Evolutionary conservation across 2,329 filamentous ascomycete genomes (phyloP), one percentile per base, ranked within the genome.

Genomic region (Stachybotrys chlorohalonatus): DNA sequence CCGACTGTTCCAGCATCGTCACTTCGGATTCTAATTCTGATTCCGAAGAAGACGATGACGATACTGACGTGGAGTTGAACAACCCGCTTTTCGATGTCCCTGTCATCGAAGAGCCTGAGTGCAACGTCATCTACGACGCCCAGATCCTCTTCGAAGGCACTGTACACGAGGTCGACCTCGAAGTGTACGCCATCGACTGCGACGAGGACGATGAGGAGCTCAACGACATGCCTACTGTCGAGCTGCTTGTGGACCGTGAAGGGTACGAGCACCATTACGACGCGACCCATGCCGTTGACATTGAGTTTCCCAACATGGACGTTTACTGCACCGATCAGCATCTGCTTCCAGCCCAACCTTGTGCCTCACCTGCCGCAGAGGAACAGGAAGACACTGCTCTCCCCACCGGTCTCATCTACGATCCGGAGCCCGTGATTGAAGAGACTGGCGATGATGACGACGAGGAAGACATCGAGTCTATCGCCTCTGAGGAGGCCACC

Each of bases 201-300:
- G 60, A 66, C 13, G 63, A 65, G 15, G 59, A 64, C 0, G 64
- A 68, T 0, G 15, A 16, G 32, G 36, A 17, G 9, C 32, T 59
- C 1, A 57, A 57, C 0, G 53, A 62, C 13, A 51, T 72, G 11
- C 68, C 65, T 0, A 63, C 66, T 51, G 54, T 64, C 39, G 68
- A 71, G 52, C 49, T 71, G 15, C 59, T 59, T 1, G 52, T 72
- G 3, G 66, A 71, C 8, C 52, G 61, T 6, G 60, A 64, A 1
- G 58, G 52, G 0, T 70, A 61, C 13, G 64, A 66, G 51, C 49
- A 57, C 11, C 57, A 63, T n/a, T 64, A 61, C 31, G 59, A 58
- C 0, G 46, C 56, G 5, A 56, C 55, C 0, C 66, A 57, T 0
- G 46, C 46, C 2, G 51, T 70, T 2, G 65, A 69, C 1, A 49